Evolutionary conservation across 805 yeast genomes (phyloP).

Genomic region (Saccharomycopsis synnaedendra): DNA sequence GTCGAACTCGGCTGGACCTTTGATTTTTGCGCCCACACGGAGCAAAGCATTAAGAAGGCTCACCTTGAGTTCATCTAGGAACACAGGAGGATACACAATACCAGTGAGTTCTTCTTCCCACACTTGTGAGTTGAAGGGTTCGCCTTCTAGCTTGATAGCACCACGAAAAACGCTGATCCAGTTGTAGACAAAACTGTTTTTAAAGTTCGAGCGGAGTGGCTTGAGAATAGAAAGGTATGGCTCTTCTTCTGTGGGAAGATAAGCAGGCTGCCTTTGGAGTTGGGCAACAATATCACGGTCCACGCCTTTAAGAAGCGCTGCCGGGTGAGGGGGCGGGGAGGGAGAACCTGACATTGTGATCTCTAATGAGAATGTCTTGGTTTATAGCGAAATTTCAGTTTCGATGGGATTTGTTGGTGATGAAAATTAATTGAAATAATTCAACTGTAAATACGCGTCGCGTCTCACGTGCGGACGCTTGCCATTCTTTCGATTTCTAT

Average conservation of each 20-base stretch:
- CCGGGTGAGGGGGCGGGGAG: constrained; percentile 19
- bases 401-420: no score
- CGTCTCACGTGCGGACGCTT: no score
- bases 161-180: constrained; percentile 49
- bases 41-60: constrained; percentile 3
- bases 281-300: constrained; percentile 26
- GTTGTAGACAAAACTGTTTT: constrained; percentile 32
- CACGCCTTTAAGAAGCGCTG: constrained; percentile 18
- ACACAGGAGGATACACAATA: constrained; percentile 26
- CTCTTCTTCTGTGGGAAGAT: constrained; percentile 28
- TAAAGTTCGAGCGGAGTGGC: constrained; percentile 26
- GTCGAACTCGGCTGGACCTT: constrained; percentile 21
- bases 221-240: constrained; percentile 22
- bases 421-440: no score
- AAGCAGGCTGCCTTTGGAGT: constrained; percentile 29
- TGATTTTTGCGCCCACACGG: constrained; percentile 23
- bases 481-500: no score
- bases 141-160: constrained; percentile 35
- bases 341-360: no score
- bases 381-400: no score
- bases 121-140: constrained; percentile 44
- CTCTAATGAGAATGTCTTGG: no score
- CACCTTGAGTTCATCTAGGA: constrained; percentile 32
- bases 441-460: no score
- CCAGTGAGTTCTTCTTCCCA: constrained; percentile 53